Evolutionary conservation across 805 yeast species (phyloP).

Genomic region (Ogataea philodendri): DNA sequence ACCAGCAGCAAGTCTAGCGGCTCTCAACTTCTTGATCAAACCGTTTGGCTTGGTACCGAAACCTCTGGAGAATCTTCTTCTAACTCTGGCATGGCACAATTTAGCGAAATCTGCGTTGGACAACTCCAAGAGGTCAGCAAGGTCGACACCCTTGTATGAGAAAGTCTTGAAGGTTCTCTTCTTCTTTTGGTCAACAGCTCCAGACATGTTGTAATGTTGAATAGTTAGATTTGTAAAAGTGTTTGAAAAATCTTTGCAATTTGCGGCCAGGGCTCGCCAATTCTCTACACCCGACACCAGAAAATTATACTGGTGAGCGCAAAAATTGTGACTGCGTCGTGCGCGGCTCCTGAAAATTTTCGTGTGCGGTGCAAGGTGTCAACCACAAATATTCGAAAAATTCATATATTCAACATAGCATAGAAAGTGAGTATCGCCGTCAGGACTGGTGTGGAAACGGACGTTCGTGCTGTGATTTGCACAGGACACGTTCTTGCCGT

Average conservation of each 20-base stretch:
- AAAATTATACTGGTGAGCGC: neutral
- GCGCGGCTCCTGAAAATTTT: slow-evolving; percentile 16
- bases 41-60: slow-evolving; percentile 92
- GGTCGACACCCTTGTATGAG: slow-evolving; percentile 98
- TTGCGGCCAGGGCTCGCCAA: slow-evolving; percentile 11
- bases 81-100: slow-evolving; percentile 96
- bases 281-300: slow-evolving; percentile 10
- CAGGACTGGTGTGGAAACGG: too few relatives aligned
- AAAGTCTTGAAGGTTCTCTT: slow-evolving; percentile 94
- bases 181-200: slow-evolving; percentile 59
- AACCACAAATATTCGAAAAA: slow-evolving; percentile 10
- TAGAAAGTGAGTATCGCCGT: slow-evolving; percentile 8
- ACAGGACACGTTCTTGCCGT: too few relatives aligned
- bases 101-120: slow-evolving; percentile 96
- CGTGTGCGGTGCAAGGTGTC: slow-evolving; percentile 20
- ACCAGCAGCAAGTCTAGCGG: slow-evolving; percentile 87
- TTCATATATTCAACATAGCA: slow-evolving; percentile 10
- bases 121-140: slow-evolving; percentile 88
- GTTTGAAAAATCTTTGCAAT: slow-evolving; percentile 14
- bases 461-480: too few relatives aligned
- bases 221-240: slow-evolving; percentile 7
- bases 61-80: slow-evolving; percentile 99
- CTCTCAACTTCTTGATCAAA: slow-evolving; percentile 95
- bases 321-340: slow-evolving; percentile 16
- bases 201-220: slow-evolving; percentile 27